Base-by-base conservation (phyloP, 1,139 yeast genomes). In the Candida pseudoviswanathii region DNA sequence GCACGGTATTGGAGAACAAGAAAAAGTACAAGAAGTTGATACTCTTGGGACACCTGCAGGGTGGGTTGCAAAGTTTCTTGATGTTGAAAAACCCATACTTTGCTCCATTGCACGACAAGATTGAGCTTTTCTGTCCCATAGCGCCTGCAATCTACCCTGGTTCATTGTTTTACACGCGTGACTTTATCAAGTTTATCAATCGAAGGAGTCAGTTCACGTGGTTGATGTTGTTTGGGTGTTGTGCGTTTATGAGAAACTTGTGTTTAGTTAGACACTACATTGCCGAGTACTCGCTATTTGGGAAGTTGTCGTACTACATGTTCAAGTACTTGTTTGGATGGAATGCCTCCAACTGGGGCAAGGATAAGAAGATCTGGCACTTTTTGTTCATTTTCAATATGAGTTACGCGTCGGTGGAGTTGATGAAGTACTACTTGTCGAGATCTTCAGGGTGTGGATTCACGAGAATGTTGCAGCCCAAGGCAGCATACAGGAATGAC, bases 141-240 rank as follows among this genome's bases (percentile, higher is more conserved):
- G 88, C 97, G 0, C 98, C 99, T 0, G 98, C 98, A 0, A 83
- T 89, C 2, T 94, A 82, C 62, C 95, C 96, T 0, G 98, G 98
- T 0, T 72, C 82, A 0, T 66, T 91, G 43, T 72, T 92, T 37
- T 77, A 82, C 54, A 77, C 80, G 33, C 77, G 84, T 43, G 49
- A 68, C 2, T 86, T 86, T 58, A 76, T 87, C 40, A 79, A 65
- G 66, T 86, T 84, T 58, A 75, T 87, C 61, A 75, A 77, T 50
- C 59, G 66, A 46, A 57, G 78, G 32, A 70, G 77, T 2, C 61
- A 66, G 10, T 54, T 67, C 2, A 57, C 67, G 2, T 82, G 66
- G 60, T 72, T 76, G 29, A 58, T 72, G 41, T 69, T 84, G 42
- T 86, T 86, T 63, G 94, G 94, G 0, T 66, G 75, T 21, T 77